Conservation (phyloP, 257 asterid genomes). For the Forsythia viridissima region DNA sequence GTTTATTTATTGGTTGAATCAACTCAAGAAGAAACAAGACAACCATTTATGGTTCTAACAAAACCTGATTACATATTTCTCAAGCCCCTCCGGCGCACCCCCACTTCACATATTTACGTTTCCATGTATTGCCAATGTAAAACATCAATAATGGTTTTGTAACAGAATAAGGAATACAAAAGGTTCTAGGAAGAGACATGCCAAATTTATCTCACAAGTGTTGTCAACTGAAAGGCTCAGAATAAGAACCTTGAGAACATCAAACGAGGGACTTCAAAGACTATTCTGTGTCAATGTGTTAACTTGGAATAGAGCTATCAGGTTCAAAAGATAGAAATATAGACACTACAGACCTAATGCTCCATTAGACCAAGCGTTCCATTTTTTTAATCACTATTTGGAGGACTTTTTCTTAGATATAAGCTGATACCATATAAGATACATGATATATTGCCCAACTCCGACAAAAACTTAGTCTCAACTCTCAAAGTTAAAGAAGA, state of each 20-base stretch:
- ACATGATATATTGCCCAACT: not conserved
- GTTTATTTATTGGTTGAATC: not conserved
- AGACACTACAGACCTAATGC: not conserved
- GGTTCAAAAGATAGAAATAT: not conserved
- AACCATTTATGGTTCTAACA: not conserved
- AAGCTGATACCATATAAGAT: not conserved
- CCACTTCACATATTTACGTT: not conserved
- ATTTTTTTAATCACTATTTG: not conserved
- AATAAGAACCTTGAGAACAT: not conserved
- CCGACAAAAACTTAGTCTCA: slow-evolving; percentile 6
- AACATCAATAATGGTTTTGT: not conserved
- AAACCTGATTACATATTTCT: not conserved
- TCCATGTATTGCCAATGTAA: not conserved
- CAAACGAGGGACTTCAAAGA: not conserved
- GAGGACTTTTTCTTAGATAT: not conserved
- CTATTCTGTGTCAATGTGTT: not conserved
- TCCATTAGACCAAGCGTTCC: not conserved
- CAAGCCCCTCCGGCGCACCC: not conserved
- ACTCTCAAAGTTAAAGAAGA: slow-evolving; percentile 15
- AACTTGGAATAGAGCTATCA: not conserved
- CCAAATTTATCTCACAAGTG: not conserved
- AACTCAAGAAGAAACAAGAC: not conserved
- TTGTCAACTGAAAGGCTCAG: not conserved
- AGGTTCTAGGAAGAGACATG: not conserved
- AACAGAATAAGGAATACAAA: not conserved